Evolutionary conservation across 2,329 filamentous ascomycete genomes (phyloP).

Genomic region (Rhinocladiella mackenziei): DNA sequence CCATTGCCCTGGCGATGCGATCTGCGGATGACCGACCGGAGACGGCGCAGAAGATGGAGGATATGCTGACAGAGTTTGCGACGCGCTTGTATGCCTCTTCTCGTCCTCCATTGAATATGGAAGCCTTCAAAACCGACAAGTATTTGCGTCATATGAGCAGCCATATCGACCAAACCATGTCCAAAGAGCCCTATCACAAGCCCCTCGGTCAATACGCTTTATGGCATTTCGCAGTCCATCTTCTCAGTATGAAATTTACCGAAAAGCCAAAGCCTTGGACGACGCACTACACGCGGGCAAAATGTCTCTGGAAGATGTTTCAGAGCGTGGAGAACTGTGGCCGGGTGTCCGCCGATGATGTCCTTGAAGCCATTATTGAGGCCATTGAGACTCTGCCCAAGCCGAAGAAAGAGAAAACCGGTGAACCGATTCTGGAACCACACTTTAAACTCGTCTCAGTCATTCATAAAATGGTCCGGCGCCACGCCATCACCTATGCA

Average conservation of each 20-base stretch:
- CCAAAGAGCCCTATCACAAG: conserved; percentile 54
- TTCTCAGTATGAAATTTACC: conserved; percentile 58
- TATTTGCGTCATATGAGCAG: conserved; percentile 59
- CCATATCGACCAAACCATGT: conserved; percentile 51
- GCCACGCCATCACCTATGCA: conserved; percentile 42
- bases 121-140: conserved; percentile 60
- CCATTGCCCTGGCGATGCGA: conserved; percentile 58
- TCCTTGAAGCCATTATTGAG: conserved; percentile 55
- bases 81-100: conserved; percentile 66
- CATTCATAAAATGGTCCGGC: conserved; percentile 71
- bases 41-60: conserved; percentile 55
- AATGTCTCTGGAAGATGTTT: conserved; percentile 70
- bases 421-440: conserved; percentile 79
- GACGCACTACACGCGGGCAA: conserved; percentile 65
- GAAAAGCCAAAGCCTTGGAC: conserved; percentile 62
- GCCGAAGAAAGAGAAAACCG: conserved; percentile 55
- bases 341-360: conserved; percentile 40
- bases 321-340: conserved; percentile 38
- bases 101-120: conserved; percentile 64
- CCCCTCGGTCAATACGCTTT: conserved; percentile 54
- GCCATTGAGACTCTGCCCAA: conserved; percentile 60
- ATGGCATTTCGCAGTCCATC: conserved; percentile 61
- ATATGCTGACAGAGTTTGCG: conserved; percentile 66
- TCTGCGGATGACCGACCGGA: conserved; percentile 53
- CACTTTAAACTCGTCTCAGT: conserved; percentile 87